phyloP scores from a whole-genome alignment of 331 rosid genomes.

The Arachis monticola region DNA sequence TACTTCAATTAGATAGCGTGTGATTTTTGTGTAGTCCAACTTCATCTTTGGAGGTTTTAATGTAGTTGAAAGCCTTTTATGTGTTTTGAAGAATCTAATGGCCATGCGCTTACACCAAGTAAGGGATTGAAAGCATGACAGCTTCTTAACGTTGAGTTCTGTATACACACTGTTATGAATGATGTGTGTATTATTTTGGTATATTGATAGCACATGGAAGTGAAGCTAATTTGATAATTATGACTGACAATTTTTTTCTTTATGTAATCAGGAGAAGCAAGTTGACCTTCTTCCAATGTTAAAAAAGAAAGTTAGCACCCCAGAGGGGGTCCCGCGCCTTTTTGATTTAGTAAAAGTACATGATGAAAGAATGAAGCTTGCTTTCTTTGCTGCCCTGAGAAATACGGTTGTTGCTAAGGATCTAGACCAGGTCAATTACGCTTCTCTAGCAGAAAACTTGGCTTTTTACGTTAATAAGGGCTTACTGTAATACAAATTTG shows the following conservation, averaged over 20 bases:
- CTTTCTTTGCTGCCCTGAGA: constrained; percentile 78
- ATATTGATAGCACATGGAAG: background rate
- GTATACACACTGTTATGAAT: background rate
- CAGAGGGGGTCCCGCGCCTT: constrained; percentile 93
- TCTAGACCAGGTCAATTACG: constrained; percentile 82
- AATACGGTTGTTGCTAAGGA: constrained; percentile 88
- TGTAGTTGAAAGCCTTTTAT: background rate
- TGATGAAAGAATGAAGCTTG: constrained; percentile 91
- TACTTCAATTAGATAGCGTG: background rate
- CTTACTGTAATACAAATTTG: background rate
- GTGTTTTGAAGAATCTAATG: background rate
- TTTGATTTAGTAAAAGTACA: constrained; percentile 80
- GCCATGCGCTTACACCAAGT: background rate
- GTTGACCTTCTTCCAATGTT: constrained; percentile 62
- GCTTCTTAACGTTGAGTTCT: constrained; percentile 5
- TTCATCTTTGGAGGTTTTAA: constrained; percentile 11
- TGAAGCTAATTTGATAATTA: constrained; percentile 17
- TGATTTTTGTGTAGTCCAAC: constrained; percentile 17
- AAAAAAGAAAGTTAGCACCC: constrained; percentile 68
- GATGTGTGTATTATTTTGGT: constrained; percentile 2
- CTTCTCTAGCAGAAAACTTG: constrained; percentile 7
- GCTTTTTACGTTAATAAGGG: constrained; percentile 20
- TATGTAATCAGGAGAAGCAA: constrained; percentile 79
- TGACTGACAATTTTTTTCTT: constrained; percentile 28
- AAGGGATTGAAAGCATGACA: constrained; percentile 26